Base-by-base conservation (phyloP, 495 filamentous ascomycete species). In the Extremus antarcticus region DNA sequence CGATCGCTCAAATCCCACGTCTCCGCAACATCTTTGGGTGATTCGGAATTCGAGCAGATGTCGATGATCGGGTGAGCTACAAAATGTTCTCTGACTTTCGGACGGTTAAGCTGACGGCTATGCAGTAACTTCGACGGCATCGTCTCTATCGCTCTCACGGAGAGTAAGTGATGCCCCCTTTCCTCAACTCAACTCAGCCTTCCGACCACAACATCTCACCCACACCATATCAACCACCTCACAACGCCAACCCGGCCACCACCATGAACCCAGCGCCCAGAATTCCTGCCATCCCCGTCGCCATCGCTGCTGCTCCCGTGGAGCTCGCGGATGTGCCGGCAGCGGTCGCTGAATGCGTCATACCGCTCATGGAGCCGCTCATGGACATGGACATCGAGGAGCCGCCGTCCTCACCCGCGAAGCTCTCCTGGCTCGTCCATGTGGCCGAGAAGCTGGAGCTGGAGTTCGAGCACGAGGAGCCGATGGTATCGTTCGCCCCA, bases 401-500 rank as follows among this genome's bases (percentile, higher is more conserved):
- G 4, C 29, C 29, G 13, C 29, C 29, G 13, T 35, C 29, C 29
- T 35, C 41, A n/a, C 41, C 41, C 41, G 8, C n/a, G 41, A 45
- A 21, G 4, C 41, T 17, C 41, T 45, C 16, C 19, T 4, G 7
- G 4, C 7, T 45, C 41, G 41, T 45, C 41, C 41, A 45, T 7
- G 41, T 8, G n/a, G 41, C 41, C 19, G 8, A 7, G 7, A 45
- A 21, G n/a, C 17, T 45, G 7, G 41, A 35, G 29, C 29, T 45
- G 16, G 41, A n/a, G 20, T 48, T 48, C 23, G 46, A 22, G 20
- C 46, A 48, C 17, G 20, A 10, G 13, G 46, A 25, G 2, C 46
- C 46, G 11, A 48, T 21, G 7, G 46, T 48, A 10, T 48, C 17
- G 46, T 48, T 53, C 22, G 54, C 35, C 0, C 58, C 58, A 3